These are phyloP conservation scores for Aspergillus neotritici DNA, from an alignment of 2,329 filamentous ascomycete species.

Conservation along the genomic window DNA sequence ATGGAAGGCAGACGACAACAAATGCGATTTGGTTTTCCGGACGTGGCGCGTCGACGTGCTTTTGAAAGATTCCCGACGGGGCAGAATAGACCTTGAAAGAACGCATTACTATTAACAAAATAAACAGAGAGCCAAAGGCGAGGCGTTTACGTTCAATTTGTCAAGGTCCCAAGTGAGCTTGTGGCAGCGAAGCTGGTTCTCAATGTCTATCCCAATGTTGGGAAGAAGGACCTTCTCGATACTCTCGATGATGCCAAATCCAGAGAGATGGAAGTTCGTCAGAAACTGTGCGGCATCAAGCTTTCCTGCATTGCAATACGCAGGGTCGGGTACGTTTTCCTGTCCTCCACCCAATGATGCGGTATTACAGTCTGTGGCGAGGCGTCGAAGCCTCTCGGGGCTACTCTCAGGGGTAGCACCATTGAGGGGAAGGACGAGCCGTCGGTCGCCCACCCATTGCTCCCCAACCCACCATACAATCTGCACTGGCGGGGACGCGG, in stretches of 20 bases:
- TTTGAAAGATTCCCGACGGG: constrained; percentile 47
- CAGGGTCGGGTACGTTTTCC: constrained; percentile 47
- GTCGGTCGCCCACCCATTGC: neutral
- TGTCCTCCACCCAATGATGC: constrained; percentile 47
- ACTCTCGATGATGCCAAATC: constrained; percentile 48
- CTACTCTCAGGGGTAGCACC: neutral
- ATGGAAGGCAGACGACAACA: constrained; percentile 49
- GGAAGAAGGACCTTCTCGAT: constrained; percentile 46
- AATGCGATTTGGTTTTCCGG: constrained; percentile 47
- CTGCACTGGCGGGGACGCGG: constrained; percentile 1
- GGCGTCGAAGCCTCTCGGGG: constrained; percentile 2
- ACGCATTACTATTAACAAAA: neutral
- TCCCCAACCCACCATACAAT: constrained; percentile 5
- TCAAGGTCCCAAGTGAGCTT: constrained; percentile 51
- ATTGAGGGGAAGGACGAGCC: constrained; percentile 5
- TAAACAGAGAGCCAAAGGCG: neutral
- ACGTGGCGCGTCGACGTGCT: constrained; percentile 52
- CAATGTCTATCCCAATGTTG: constrained; percentile 11
- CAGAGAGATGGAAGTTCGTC: constrained; percentile 48
- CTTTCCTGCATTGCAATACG: constrained; percentile 50
- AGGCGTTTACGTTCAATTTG: constrained; percentile 47
- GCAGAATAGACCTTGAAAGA: constrained; percentile 45
- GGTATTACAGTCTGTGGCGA: constrained; percentile 35
- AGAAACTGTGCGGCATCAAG: constrained; percentile 46
- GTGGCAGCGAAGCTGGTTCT: constrained; percentile 15